A percentile compares a stretch with the other conserved stretches of the same genome.
Conservation (phyloP, 2,329 filamentous ascomycete genomes). For the Calonectria henricotiae region DNA sequence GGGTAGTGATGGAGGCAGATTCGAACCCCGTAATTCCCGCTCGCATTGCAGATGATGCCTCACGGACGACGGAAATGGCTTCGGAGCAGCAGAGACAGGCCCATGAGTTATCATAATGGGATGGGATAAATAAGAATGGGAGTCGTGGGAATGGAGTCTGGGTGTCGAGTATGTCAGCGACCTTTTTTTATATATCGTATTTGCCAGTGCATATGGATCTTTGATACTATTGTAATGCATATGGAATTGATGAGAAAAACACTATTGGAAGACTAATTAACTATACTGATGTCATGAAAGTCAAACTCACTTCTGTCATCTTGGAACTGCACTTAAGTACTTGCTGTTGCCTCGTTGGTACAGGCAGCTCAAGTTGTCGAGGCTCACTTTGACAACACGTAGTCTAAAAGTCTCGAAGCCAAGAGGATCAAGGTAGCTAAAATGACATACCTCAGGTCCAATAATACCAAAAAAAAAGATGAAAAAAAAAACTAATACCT, state of each 20-base stretch:
- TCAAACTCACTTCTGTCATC: not conserved
- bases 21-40: not conserved
- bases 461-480: too few species aligned
- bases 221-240: constrained; percentile 16
- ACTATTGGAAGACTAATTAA: too few species aligned
- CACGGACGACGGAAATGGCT: not conserved
- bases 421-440: too few species aligned
- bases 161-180: constrained; percentile 2
- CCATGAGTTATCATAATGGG: constrained; percentile 4
- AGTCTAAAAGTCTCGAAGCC: too few species aligned
- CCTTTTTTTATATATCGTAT: not conserved
- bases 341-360: not conserved
- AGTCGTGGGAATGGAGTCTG: constrained; percentile 8
- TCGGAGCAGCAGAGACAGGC: not conserved
- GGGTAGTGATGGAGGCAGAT: not conserved
- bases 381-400: too few species aligned
- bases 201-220: not conserved
- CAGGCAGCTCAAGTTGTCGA: too few species aligned
- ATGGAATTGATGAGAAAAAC: constrained; percentile 9
- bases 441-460: too few species aligned
- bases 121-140: not conserved
- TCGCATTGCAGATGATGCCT: not conserved
- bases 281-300: not conserved
- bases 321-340: not conserved
- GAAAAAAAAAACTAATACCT: too few species aligned